phyloP scores from a whole-genome alignment of 495 filamentous ascomycete genomes.

The Aspergillus hancockii region DNA sequence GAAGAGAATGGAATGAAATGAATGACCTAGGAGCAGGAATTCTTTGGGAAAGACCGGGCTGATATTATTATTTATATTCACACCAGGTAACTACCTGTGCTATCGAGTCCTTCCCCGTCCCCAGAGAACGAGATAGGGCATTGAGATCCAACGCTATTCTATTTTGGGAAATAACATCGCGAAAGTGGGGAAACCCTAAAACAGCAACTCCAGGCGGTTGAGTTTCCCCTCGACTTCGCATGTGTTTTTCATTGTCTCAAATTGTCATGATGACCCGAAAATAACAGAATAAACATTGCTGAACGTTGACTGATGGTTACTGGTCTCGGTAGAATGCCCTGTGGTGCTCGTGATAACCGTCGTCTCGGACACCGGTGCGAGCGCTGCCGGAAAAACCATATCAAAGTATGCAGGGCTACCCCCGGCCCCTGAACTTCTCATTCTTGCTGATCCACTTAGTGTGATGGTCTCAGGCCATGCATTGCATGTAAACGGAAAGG shows the following conservation, averaged over 20 bases:
- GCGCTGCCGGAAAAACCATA: background rate
- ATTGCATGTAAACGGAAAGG: background rate
- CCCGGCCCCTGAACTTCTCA: background rate
- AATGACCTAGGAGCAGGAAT: background rate
- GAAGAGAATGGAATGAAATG: background rate
- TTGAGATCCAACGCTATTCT: background rate
- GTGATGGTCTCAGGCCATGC: background rate
- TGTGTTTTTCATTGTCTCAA: background rate
- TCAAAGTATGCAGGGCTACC: background rate
- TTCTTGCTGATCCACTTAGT: background rate
- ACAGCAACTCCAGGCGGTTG: background rate
- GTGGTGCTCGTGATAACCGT: background rate
- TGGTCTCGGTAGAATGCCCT: background rate
- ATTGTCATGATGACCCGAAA: background rate
- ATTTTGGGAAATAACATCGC: background rate
- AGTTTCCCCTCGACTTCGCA: background rate
- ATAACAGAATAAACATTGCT: background rate
- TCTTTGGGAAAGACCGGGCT: background rate
- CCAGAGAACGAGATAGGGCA: too few relatives aligned
- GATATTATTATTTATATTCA: background rate
- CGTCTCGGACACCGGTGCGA: background rate
- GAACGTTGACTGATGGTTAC: background rate
- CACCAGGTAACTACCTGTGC: too few relatives aligned
- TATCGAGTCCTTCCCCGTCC: too few relatives aligned
- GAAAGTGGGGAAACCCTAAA: background rate